Evolutionary conservation across 164 flowering plant genomes (phyloP), one percentile per base, ranked within the genome.

Genomic region (Piper betle): DNA sequence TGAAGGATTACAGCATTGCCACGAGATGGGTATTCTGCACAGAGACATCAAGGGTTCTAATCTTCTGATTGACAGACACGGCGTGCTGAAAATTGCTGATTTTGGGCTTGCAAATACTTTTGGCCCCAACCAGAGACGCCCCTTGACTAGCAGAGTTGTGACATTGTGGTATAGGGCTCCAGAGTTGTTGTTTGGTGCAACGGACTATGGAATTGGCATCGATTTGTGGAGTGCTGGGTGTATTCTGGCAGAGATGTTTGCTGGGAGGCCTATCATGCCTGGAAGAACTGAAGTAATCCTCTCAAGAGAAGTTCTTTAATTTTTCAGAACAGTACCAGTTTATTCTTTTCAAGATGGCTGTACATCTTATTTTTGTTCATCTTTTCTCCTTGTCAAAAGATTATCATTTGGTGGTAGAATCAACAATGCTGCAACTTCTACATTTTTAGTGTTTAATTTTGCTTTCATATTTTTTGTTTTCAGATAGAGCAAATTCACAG

Each of bases 81-180:
- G 91, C 48, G 71, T 77, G 66, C 72, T 87, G 75, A 85, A 85
- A 71, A 81, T 87, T 62, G 91, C 91, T 3, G 96, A 88, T 69
- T 88, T 88, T 75, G 96, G 96, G 8, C 69, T 88, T 63, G 93
- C 96, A 42, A 83, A 77, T 57, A 76, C 65, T 62, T 84, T 76
- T 43, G 69, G 78, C 53, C 83, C 82, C 59, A 50, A 65, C 20
- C 70, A 77, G 39, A 72, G 56, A 37, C 67, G 53, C 9, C 83
- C 82, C 12, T 40, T 84, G 77, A 88, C 96, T 18, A 88, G 85
- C 60, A 88, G 90, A 39, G 96, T 88, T 39, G 88, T 88, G 52
- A 88, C 96, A 57, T 80, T 88, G 16, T 88, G 96, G 96, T 88
- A 88, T 68, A 76, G 95, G 55, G 85, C 95, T n/a, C 88, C 88